Base-by-base conservation (phyloP, 768 basidiomycete species). In the Mycena vitilis region DNA sequence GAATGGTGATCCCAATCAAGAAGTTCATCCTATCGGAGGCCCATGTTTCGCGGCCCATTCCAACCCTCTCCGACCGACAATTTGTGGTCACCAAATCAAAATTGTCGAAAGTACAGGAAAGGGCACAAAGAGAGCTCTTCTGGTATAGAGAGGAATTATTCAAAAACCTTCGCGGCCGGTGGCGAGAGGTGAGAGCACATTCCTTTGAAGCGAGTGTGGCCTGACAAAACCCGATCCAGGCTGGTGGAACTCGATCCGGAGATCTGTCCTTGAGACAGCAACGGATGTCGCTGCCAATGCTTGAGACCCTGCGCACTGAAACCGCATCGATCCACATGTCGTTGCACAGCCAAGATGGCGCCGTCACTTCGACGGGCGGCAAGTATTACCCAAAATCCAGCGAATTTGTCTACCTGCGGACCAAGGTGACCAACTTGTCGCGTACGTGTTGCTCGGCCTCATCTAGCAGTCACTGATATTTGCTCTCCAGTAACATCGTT, bases 71-170 rank as follows among this genome's bases (percentile, higher is more conserved):
- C 16, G 91, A 95, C 68, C 86, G 95, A 34, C 98, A 99, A 76
- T 98, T 96, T 77, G 89, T 99, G 20, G 91, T 98, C 0, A 86
- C 91, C 30, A 93, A 93, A 72, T 88, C 91, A 6, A 86, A 82
- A 56, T 79, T 93, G 65, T 86, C 90, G 1, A 76, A 79, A 13
- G 81, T 78, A 52, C 91, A 94, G 71, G 86, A 91, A 68, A 83
- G 82, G 49, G 75, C 83, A 12, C 91, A 95, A 75, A 85, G 89
- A 45, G 93, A 95, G 75, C 76, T 96, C 18, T 99, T 99, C 81
- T 99, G 98, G 98, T 97, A 98, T 77, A 86, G 96, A 42, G 96
- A 99, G 77, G 89, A 91, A 70, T 80, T 99, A 12, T 87, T 99
- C 73, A 87, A 87, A 53, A 79, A 81, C 57, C 76, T 98, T 16